Percentiles rank a stretch among this genome's conserved stretches.
Evolutionary conservation across 805 yeast species (phyloP).

Genomic region (Lipomyces sp.): DNA sequence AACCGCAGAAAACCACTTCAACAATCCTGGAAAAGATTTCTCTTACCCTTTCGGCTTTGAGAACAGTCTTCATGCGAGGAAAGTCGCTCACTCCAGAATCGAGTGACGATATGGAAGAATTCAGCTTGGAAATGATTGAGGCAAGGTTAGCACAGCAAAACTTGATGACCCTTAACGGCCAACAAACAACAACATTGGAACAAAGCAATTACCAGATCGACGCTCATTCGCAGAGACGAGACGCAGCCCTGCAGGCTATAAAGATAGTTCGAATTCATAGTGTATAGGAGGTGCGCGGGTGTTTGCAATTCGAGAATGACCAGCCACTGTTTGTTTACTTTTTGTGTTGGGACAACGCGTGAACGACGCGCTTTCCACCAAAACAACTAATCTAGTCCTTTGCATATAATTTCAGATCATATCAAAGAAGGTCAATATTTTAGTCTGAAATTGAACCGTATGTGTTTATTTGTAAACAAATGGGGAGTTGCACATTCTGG

Average conservation of each 20-base stretch:
- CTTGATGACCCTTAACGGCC: not conserved
- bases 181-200: not conserved
- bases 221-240: conserved; percentile 18
- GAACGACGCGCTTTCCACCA: too few relatives aligned
- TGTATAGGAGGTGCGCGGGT: too few relatives aligned
- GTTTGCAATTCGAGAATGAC: too few relatives aligned
- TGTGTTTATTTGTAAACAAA: too few relatives aligned
- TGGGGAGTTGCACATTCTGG: too few relatives aligned
- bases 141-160: not conserved
- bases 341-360: too few relatives aligned
- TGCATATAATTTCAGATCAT: too few relatives aligned
- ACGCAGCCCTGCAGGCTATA: conserved; percentile 29
- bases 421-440: too few relatives aligned
- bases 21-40: not conserved
- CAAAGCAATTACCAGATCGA: conserved; percentile 17
- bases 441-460: too few relatives aligned
- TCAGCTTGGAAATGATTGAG: conserved; percentile 5
- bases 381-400: too few relatives aligned
- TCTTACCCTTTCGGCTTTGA: conserved; percentile 26
- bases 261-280: conserved; percentile 20
- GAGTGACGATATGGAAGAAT: conserved; percentile 20
- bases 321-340: too few relatives aligned
- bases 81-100: conserved; percentile 26
- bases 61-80: conserved; percentile 29
- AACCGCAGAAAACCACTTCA: not conserved